phyloP scores from a whole-genome alignment of 371 early-diverging fungal species.

The Rhizopus delemar region DNA sequence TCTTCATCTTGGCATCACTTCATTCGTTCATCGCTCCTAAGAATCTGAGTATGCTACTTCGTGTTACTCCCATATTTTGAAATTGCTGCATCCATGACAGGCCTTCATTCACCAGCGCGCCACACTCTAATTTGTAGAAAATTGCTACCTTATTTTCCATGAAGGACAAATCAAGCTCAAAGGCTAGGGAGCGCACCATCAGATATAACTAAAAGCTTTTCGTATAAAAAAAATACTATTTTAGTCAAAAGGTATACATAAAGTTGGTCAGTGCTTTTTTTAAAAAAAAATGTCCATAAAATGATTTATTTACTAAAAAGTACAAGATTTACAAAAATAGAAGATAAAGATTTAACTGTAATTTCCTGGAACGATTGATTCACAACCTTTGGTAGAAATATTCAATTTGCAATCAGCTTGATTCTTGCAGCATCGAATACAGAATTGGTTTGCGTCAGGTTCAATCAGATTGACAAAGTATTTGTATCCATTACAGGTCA shows the following conservation, averaged over 20 bases:
- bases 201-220: conserved; percentile 5
- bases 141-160: conserved; percentile 6
- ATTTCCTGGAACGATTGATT: conserved; percentile 23
- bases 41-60: too few species aligned
- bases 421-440: conserved; percentile 35
- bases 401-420: conserved; percentile 23
- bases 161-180: conserved; percentile 8
- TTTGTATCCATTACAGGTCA: conserved; percentile 41
- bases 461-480: conserved; percentile 48
- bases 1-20: too few species aligned
- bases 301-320: too few species aligned
- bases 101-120: neutral
- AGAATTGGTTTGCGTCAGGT: conserved; percentile 38
- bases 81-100: neutral
- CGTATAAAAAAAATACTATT: neutral
- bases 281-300: neutral
- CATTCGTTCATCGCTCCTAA: too few species aligned
- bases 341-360: conserved; percentile 9
- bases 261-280: too few species aligned
- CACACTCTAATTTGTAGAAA: too few species aligned
- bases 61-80: neutral
- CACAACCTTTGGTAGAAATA: conserved; percentile 23
- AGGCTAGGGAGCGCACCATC: conserved; percentile 6
- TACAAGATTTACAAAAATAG: too few species aligned
- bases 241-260: too few species aligned